phyloP scores from a whole-genome alignment of 495 filamentous ascomycete genomes.

The Aspergillus olivimuriae region DNA sequence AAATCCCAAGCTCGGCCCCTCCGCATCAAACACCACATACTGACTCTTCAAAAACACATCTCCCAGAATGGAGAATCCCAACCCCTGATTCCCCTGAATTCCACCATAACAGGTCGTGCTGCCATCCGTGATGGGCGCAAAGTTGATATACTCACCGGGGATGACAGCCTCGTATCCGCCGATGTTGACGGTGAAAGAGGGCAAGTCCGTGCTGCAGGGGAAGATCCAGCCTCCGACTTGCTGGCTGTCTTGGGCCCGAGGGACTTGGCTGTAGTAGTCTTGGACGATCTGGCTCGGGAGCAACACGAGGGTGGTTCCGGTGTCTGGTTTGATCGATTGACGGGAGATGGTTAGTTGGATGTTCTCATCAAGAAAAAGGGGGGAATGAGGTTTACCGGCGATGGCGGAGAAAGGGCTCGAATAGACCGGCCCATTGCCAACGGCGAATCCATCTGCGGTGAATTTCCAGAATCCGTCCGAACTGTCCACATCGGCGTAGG shows the following conservation, averaged over 20 bases:
- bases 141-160: constrained; percentile 39
- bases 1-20: constrained; percentile 53
- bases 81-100: constrained; percentile 55
- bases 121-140: constrained; percentile 31
- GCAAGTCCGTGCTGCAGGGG: constrained; percentile 56
- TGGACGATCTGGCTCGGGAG: constrained; percentile 49
- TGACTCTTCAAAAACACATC: constrained; percentile 76
- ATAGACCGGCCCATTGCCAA: constrained; percentile 41
- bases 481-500: constrained; percentile 53
- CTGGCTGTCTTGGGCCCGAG: constrained; percentile 39
- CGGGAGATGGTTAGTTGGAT: neutral
- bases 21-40: constrained; percentile 67
- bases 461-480: constrained; percentile 67
- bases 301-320: constrained; percentile 68
- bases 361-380: neutral
- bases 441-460: constrained; percentile 52
- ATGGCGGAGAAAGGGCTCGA: constrained; percentile 24
- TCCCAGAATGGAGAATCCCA: constrained; percentile 65
- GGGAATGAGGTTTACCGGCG: constrained; percentile 23
- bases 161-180: constrained; percentile 37
- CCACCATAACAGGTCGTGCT: constrained; percentile 56
- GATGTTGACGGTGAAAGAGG: constrained; percentile 57
- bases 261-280: constrained; percentile 58
- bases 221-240: constrained; percentile 59
- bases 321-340: constrained; percentile 29